These are phyloP conservation scores for Lathyrus tuberosus DNA, from an alignment of 306 rosid species.

Conservation along the genomic window DNA sequence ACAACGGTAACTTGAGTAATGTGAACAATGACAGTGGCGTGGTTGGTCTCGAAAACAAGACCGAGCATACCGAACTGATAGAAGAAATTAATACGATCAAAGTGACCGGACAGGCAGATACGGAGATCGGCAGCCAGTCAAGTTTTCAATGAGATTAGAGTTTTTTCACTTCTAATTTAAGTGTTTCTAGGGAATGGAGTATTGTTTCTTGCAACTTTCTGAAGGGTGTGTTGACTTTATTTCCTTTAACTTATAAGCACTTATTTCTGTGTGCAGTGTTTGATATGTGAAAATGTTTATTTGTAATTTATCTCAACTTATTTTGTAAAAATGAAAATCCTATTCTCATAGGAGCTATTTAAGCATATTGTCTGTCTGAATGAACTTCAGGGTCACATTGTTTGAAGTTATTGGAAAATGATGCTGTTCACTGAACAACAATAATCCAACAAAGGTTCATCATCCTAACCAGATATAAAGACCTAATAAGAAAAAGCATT, in stretches of 20 bases:
- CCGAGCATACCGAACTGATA: constrained; percentile 43
- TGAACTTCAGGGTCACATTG: constrained; percentile 36
- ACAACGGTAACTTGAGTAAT: constrained; percentile 40
- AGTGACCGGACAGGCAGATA: constrained; percentile 54
- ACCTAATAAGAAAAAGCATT: neutral
- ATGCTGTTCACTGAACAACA: constrained; percentile 23
- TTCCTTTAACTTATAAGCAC: constrained; percentile 55
- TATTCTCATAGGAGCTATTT: constrained; percentile 41
- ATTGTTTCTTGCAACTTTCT: constrained; percentile 43
- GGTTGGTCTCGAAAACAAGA: constrained; percentile 44
- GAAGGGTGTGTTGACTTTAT: constrained; percentile 51
- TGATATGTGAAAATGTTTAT: constrained; percentile 55
- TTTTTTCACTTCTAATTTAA: constrained; percentile 48
- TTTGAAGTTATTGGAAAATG: constrained; percentile 35
- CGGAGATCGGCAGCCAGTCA: constrained; percentile 49
- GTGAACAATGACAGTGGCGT: constrained; percentile 39
- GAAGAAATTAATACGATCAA: constrained; percentile 42
- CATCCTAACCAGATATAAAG: neutral
- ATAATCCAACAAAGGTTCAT: neutral
- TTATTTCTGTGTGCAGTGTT: constrained; percentile 61
- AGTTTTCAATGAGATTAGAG: constrained; percentile 47
- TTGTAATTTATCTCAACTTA: constrained; percentile 59
- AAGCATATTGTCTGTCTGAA: constrained; percentile 39
- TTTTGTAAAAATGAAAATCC: constrained; percentile 47
- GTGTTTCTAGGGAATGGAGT: constrained; percentile 43